A percentile compares a stretch with the other conserved stretches of the same genome.
Evolutionary conservation across 768 basidiomycete genomes (phyloP).

Genomic region (Trametes elegans): DNA sequence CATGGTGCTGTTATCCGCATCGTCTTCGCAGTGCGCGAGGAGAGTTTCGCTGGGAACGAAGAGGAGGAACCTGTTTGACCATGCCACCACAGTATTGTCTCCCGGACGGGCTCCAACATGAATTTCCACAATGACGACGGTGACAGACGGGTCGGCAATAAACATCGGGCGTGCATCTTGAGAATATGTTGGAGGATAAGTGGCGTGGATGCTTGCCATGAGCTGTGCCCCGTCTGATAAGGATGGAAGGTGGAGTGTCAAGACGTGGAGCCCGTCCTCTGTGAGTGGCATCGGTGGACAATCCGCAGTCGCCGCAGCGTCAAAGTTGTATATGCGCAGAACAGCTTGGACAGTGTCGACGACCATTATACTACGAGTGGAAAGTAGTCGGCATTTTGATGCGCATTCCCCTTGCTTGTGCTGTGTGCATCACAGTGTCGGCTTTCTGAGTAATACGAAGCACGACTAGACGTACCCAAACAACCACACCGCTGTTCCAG

Average conservation of each 20-base stretch:
- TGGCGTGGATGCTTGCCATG: not conserved
- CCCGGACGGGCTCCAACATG: not conserved
- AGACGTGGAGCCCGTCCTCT: too few relatives aligned
- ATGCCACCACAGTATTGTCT: not conserved
- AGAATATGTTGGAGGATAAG: not conserved
- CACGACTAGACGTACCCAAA: not conserved
- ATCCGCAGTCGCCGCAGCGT: too few relatives aligned
- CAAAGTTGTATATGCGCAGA: too few relatives aligned
- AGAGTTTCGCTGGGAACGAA: not conserved
- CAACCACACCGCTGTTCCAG: not conserved
- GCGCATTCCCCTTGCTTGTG: not conserved
- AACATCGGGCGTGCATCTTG: not conserved
- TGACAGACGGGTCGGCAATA: not conserved
- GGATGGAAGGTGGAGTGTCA: too few relatives aligned
- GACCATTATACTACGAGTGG: too few relatives aligned
- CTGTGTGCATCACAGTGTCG: not conserved
- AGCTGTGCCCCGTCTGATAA: not conserved
- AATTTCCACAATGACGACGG: not conserved
- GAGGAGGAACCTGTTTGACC: not conserved
- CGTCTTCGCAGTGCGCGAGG: not conserved
- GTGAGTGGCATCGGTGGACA: too few relatives aligned
- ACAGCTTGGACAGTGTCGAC: too few relatives aligned
- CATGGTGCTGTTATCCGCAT: not conserved
- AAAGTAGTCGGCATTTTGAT: not conserved
- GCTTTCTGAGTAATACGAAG: not conserved